phyloP scores from a whole-genome alignment of 371 early-diverging fungal genomes.

The Mucor velutinosus region DNA sequence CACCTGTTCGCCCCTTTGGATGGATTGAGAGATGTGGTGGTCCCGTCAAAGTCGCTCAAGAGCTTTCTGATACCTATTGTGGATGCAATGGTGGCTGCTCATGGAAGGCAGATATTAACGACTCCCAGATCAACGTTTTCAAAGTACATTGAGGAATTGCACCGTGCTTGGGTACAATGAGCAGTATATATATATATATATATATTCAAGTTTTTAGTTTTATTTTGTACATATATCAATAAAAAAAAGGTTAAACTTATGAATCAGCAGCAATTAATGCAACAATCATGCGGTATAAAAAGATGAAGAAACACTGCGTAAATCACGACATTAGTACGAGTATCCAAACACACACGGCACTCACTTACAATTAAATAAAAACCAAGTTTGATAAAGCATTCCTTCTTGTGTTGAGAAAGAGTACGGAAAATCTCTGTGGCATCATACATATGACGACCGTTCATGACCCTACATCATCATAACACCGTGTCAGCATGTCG shows the following conservation, averaged over 20 bases:
- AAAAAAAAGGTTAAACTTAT: slow-evolving; percentile 21
- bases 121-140: slow-evolving; percentile 54
- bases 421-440: slow-evolving; percentile 97
- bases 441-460: slow-evolving; percentile 89
- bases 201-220: background rate
- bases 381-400: slow-evolving; percentile 92
- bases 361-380: slow-evolving; percentile 85
- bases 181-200: slow-evolving; percentile 10
- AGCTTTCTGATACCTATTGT: slow-evolving; percentile 37
- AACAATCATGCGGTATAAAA: slow-evolving; percentile 78
- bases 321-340: background rate
- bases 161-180: slow-evolving; percentile 29
- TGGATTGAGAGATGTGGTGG: slow-evolving; percentile 22
- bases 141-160: slow-evolving; percentile 38
- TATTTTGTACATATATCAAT: slow-evolving; percentile 3
- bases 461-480: slow-evolving; percentile 61
- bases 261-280: slow-evolving; percentile 66
- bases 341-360: background rate
- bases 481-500: background rate
- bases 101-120: slow-evolving; percentile 32
- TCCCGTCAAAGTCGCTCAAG: slow-evolving; percentile 33
- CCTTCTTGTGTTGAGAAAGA: slow-evolving; percentile 85
- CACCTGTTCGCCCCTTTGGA: slow-evolving; percentile 34
- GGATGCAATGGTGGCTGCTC: slow-evolving; percentile 51
- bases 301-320: slow-evolving; percentile 84